These are phyloP conservation scores for Jackrogersella minutella DNA, from an alignment of 495 filamentous ascomycete genomes.

Conservation along the genomic window DNA sequence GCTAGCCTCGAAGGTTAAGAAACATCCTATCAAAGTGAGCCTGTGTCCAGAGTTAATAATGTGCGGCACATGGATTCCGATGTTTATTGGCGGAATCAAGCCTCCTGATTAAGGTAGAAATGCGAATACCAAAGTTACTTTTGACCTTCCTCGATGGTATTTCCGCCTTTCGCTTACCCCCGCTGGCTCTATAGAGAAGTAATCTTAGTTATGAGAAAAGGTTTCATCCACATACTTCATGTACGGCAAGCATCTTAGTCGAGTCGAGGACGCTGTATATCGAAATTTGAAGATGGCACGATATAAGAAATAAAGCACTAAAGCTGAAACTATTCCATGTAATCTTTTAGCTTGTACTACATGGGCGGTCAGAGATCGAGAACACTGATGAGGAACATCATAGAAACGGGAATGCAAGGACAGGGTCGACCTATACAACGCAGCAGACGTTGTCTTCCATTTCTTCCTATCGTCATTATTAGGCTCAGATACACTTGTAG, in stretches of 20 bases:
- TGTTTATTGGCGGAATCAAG: slow-evolving; percentile 37
- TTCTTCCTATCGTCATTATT: slow-evolving; percentile 47
- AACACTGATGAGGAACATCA: slow-evolving; percentile 12
- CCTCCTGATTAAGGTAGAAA: slow-evolving; percentile 33
- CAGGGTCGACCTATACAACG: slow-evolving; percentile 44
- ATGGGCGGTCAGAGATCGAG: slow-evolving; percentile 17
- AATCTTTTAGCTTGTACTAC: slow-evolving; percentile 38
- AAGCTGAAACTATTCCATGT: slow-evolving; percentile 27
- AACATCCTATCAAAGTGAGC: slow-evolving; percentile 41
- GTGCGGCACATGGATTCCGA: slow-evolving; percentile 46
- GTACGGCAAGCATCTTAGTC: background rate
- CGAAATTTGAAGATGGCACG: background rate
- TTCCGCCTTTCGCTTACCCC: background rate
- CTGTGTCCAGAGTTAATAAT: slow-evolving; percentile 35
- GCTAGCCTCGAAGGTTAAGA: slow-evolving; percentile 37
- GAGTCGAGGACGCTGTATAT: background rate
- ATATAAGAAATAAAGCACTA: background rate
- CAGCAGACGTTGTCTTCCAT: slow-evolving; percentile 44
- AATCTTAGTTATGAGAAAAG: slow-evolving; percentile 6
- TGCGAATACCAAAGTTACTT: slow-evolving; percentile 24
- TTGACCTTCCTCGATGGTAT: slow-evolving; percentile 35
- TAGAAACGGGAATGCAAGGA: slow-evolving; percentile 32
- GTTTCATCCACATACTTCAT: slow-evolving; percentile 18
- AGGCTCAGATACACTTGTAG: slow-evolving; percentile 32
- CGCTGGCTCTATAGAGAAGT: background rate